Evolutionary conservation across 2,329 filamentous ascomycete species (phyloP).

Genomic region (Chaetomiaceae sp.): DNA sequence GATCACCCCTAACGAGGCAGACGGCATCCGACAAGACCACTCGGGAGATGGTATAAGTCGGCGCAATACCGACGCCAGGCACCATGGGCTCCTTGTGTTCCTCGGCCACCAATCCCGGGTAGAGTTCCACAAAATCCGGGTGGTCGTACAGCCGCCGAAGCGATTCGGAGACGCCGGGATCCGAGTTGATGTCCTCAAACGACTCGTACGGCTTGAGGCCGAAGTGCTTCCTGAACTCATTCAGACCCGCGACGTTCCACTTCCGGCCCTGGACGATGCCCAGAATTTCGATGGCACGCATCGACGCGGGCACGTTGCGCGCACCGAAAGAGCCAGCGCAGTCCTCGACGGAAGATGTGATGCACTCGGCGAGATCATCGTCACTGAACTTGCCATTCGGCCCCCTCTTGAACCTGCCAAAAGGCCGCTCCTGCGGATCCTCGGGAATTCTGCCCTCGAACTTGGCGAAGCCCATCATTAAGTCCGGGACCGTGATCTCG

Average conservation of each 20-base stretch:
- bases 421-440: slow-evolving; percentile 66
- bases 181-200: slow-evolving; percentile 80
- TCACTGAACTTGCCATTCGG: slow-evolving; percentile 67
- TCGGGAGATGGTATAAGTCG: slow-evolving; percentile 71
- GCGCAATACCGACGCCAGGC: slow-evolving; percentile 69
- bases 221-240: slow-evolving; percentile 83
- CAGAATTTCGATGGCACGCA: slow-evolving; percentile 73
- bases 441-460: slow-evolving; percentile 57
- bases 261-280: slow-evolving; percentile 72
- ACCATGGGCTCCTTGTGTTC: slow-evolving; percentile 70
- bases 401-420: slow-evolving; percentile 61
- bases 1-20: slow-evolving; percentile 70
- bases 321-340: slow-evolving; percentile 70
- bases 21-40: slow-evolving; percentile 76
- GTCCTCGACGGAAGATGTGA: slow-evolving; percentile 68
- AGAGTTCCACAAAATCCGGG: slow-evolving; percentile 75
- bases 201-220: slow-evolving; percentile 69
- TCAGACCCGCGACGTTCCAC: slow-evolving; percentile 75
- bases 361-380: slow-evolving; percentile 68
- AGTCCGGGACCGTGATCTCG: slow-evolving; percentile 54
- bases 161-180: slow-evolving; percentile 63
- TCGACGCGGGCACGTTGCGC: slow-evolving; percentile 66
- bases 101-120: slow-evolving; percentile 73
- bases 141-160: slow-evolving; percentile 69
- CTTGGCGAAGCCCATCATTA: slow-evolving; percentile 58